A percentile compares a stretch with the other conserved stretches of the same genome.
phyloP scores from a whole-genome alignment of 2,329 filamentous ascomycete genomes.

The Sclerotinia minor region DNA sequence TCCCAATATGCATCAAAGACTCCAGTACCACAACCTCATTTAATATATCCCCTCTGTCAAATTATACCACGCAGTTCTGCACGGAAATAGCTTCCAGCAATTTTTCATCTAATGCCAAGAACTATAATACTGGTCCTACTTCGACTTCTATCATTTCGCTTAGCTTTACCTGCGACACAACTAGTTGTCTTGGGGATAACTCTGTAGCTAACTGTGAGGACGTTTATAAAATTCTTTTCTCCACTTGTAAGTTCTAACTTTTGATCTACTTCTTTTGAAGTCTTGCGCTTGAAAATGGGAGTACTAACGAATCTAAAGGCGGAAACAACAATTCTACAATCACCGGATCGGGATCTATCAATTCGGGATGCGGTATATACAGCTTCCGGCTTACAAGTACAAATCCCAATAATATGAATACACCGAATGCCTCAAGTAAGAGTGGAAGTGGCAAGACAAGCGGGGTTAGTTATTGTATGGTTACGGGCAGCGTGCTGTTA shows the following conservation, averaged over 20 bases:
- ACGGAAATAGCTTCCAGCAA: conserved; percentile 2
- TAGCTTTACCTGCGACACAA: neutral
- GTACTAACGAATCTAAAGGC: neutral
- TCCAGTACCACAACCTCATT: neutral
- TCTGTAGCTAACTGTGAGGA: neutral
- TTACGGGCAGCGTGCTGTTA: neutral
- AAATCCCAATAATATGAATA: neutral
- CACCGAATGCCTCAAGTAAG: neutral
- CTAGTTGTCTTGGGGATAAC: neutral
- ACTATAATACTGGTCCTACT: neutral
- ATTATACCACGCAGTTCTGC: conserved; percentile 7
- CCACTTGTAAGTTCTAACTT: neutral
- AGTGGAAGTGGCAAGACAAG: conserved; percentile 10
- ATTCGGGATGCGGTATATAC: conserved; percentile 1
- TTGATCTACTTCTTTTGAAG: too few species aligned
- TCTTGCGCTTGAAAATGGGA: too few species aligned
- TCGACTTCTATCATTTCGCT: neutral
- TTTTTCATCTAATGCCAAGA: neutral
- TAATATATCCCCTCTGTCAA: neutral
- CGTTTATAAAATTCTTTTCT: neutral
- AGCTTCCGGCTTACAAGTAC: neutral
- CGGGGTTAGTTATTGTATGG: conserved; percentile 11
- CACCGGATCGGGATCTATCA: neutral
- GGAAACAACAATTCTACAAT: neutral
- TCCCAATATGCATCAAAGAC: neutral